These are phyloP conservation scores for Plantago coronopus DNA, from an alignment of 305 asterid species.

Conservation along the genomic window DNA sequence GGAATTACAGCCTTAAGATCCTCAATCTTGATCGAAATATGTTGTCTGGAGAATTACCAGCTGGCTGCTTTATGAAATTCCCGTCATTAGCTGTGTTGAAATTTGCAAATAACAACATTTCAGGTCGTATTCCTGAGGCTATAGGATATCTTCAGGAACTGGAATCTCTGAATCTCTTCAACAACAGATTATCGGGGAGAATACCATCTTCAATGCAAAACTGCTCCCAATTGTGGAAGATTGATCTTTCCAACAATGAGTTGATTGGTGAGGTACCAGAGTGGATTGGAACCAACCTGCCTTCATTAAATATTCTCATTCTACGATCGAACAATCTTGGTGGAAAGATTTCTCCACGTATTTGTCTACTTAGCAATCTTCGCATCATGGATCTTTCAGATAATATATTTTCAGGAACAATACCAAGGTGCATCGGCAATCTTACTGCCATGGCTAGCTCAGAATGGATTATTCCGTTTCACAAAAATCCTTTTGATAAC, in stretches of 20 bases:
- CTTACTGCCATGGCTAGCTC: neutral
- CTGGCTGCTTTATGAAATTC: neutral
- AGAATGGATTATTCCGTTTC: neutral
- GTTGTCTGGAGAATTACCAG: slow-evolving; percentile 22
- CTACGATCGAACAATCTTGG: slow-evolving; percentile 5
- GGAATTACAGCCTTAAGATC: slow-evolving; percentile 3
- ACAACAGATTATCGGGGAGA: slow-evolving; percentile 5
- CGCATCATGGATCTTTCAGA: slow-evolving; percentile 2
- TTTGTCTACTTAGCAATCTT: slow-evolving; percentile 1
- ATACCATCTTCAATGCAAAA: neutral
- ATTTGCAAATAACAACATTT: slow-evolving; percentile 20
- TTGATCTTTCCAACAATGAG: slow-evolving; percentile 4
- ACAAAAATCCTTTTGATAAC: neutral
- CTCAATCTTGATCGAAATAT: slow-evolving; percentile 27
- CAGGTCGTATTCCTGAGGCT: slow-evolving; percentile 25
- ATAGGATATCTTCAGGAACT: slow-evolving; percentile 6
- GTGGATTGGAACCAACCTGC: neutral
- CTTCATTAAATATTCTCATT: neutral
- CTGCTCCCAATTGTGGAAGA: neutral
- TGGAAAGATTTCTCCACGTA: neutral
- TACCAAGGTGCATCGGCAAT: slow-evolving; percentile 5
- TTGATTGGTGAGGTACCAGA: neutral
- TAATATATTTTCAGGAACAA: neutral
- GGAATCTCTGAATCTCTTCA: slow-evolving; percentile 8
- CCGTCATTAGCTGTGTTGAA: neutral